Evolutionary conservation across 2,329 filamentous ascomycete genomes (phyloP).

Genomic region (Neonectria faginata): DNA sequence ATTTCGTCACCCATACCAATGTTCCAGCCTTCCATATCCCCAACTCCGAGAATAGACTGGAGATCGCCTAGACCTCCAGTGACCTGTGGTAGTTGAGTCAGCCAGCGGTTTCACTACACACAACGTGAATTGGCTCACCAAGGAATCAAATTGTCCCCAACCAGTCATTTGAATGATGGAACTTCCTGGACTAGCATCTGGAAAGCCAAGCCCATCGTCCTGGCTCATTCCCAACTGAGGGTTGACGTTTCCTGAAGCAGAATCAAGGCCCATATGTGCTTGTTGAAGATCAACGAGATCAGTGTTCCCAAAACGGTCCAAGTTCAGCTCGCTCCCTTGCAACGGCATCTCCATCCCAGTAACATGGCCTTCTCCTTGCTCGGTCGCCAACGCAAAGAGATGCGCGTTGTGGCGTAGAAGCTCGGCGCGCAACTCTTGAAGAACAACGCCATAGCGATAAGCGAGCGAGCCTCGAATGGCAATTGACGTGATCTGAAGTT

Average conservation of each 20-base stretch:
- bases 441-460: constrained; percentile 56
- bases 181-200: constrained; percentile 25
- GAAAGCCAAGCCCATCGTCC: constrained; percentile 18
- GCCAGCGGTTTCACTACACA: neutral
- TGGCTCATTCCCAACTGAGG: constrained; percentile 8
- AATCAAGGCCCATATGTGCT: constrained; percentile 10
- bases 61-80: constrained; percentile 34
- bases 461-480: constrained; percentile 54
- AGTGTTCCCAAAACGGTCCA: neutral
- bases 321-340: neutral
- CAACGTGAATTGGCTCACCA: constrained; percentile 10
- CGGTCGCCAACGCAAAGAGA: constrained; percentile 19
- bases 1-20: constrained; percentile 22
- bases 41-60: constrained; percentile 25
- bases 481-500: constrained; percentile 53
- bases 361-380: neutral
- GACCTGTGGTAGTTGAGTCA: constrained; percentile 12
- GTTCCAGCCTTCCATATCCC: constrained; percentile 31
- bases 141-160: constrained; percentile 43
- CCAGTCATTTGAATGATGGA: constrained; percentile 35
- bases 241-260: neutral
- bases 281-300: constrained; percentile 1
- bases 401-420: constrained; percentile 41
- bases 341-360: neutral
- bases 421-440: constrained; percentile 51